These are phyloP conservation scores for Cucurbita ficifolia DNA, from an alignment of 306 rosid species.

Conservation along the genomic window DNA sequence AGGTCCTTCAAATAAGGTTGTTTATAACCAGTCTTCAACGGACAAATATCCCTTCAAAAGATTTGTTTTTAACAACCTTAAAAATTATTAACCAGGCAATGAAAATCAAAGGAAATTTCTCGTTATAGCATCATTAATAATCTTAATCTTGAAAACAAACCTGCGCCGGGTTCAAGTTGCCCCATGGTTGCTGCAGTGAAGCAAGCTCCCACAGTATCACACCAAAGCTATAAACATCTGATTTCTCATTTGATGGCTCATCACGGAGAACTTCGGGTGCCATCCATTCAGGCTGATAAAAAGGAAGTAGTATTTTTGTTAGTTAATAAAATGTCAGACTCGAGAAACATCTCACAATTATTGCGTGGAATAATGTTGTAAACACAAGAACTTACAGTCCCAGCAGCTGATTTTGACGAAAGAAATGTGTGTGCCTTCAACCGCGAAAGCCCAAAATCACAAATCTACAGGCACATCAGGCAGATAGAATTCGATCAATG, in stretches of 20 bases:
- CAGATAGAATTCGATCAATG: not conserved
- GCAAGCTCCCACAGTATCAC: conserved; percentile 89
- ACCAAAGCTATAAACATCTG: conserved; percentile 91
- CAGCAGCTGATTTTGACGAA: conserved; percentile 97
- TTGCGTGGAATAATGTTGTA: not conserved
- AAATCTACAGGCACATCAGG: conserved; percentile 33
- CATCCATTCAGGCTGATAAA: conserved; percentile 78
- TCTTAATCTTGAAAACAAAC: conserved; percentile 24
- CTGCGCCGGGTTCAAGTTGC: conserved; percentile 87
- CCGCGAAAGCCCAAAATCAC: conserved; percentile 97
- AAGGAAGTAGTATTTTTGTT: conserved; percentile 7
- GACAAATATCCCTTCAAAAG: not conserved
- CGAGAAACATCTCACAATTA: not conserved
- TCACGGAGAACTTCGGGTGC: conserved; percentile 98
- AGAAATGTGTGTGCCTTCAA: conserved; percentile 90
- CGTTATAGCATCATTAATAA: not conserved
- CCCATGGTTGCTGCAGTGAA: conserved; percentile 85
- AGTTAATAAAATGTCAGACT: not conserved
- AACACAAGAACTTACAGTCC: conserved; percentile 62
- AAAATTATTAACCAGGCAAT: not conserved
- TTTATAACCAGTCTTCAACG: not conserved
- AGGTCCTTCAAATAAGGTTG: no score
- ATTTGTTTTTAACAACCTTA: not conserved
- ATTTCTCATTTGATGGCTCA: conserved; percentile 92
- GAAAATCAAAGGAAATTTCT: not conserved